A percentile compares a stretch with the other conserved stretches of the same genome.
These are phyloP conservation scores for Inga laurina DNA, from an alignment of 306 rosid species.

Conservation along the genomic window DNA sequence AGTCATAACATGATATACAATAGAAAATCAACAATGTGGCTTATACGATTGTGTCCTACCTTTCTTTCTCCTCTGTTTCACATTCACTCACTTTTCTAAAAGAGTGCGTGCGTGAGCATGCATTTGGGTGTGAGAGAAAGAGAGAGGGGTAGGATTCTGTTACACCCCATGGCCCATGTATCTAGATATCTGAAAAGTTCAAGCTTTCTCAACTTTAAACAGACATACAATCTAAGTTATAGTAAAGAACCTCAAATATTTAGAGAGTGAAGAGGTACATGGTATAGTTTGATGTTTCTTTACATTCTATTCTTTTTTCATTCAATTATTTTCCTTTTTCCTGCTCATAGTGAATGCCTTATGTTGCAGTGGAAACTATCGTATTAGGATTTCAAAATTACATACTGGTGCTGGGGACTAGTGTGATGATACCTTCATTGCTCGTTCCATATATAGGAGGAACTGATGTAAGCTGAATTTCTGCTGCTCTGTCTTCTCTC, in stretches of 20 bases:
- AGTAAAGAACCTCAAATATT: background rate
- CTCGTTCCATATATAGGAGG: constrained; percentile 96
- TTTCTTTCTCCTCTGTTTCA: too few species aligned
- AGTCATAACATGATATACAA: too few species aligned
- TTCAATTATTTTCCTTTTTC: background rate
- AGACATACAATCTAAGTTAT: background rate
- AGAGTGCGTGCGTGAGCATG: too few species aligned
- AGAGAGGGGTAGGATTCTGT: background rate
- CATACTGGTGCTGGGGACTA: constrained; percentile 91
- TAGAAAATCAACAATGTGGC: too few species aligned
- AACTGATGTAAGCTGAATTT: constrained; percentile 60
- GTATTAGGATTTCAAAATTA: constrained; percentile 91
- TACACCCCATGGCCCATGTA: background rate
- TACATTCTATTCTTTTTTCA: background rate
- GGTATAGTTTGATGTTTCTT: background rate
- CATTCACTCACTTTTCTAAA: too few species aligned
- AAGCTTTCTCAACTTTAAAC: constrained; percentile 5
- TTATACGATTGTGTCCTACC: too few species aligned
- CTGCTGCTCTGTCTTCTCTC: constrained; percentile 1
- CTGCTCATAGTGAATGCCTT: constrained; percentile 7
- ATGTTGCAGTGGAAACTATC: constrained; percentile 82
- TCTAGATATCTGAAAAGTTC: constrained; percentile 5
- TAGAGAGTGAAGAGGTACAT: background rate
- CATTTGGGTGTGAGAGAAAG: too few species aligned
- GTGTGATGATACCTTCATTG: constrained; percentile 87